These are phyloP conservation scores for Amaranthus hypochondriacus DNA, from an alignment of 148 eudicot genomes.

Conservation along the genomic window DNA sequence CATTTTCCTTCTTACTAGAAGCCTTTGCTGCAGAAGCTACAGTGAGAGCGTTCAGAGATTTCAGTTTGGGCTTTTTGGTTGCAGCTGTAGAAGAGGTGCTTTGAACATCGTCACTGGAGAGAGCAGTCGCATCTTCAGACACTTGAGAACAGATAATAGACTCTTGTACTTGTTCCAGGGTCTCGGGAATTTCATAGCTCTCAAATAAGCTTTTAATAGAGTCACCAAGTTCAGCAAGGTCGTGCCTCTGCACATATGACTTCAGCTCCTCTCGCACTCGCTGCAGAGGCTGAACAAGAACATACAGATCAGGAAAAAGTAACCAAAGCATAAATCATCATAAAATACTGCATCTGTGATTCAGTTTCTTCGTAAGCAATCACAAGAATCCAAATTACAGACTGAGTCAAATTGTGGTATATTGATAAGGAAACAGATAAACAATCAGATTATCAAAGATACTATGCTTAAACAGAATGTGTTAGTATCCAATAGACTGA, in stretches of 20 bases:
- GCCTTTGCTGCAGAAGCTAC: slow-evolving; percentile 35
- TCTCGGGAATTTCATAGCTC: slow-evolving; percentile 56
- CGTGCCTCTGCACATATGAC: slow-evolving; percentile 52
- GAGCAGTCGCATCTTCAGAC: slow-evolving; percentile 41
- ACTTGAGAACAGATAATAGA: slow-evolving; percentile 54
- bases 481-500: background rate
- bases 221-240: slow-evolving; percentile 55
- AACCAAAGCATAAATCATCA: background rate
- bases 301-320: background rate
- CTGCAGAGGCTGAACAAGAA: slow-evolving; percentile 51
- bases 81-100: slow-evolving; percentile 49
- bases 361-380: background rate
- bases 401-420: background rate
- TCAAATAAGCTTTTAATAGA: slow-evolving; percentile 50
- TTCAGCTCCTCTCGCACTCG: slow-evolving; percentile 70
- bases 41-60: slow-evolving; percentile 37
- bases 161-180: slow-evolving; percentile 55
- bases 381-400: no score
- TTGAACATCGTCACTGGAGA: slow-evolving; percentile 54
- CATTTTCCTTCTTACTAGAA: slow-evolving; percentile 28
- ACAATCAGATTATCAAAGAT: no score
- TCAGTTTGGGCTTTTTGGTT: slow-evolving; percentile 47
- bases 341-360: background rate
- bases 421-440: background rate
- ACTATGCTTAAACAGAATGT: background rate